A percentile compares a stretch with the other conserved stretches of the same genome.
Conservation (phyloP, 345 rosid genomes). For the Salix viminalis region DNA sequence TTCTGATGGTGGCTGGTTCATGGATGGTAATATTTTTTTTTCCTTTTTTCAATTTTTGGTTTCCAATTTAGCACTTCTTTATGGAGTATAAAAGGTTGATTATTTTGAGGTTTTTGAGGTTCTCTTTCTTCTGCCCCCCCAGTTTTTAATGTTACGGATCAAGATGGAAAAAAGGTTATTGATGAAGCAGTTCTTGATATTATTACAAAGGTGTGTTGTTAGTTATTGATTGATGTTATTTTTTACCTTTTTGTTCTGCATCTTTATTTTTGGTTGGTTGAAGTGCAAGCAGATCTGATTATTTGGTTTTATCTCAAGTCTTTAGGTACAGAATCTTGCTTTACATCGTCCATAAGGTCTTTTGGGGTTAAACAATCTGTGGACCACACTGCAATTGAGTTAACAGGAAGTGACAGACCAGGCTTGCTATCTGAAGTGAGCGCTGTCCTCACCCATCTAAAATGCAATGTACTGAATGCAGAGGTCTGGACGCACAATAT, state of each 20-base stretch:
- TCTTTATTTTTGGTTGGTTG: background rate
- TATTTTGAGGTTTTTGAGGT: constrained; percentile 1
- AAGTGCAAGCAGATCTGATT: constrained; percentile 9
- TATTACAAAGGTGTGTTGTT: constrained; percentile 58
- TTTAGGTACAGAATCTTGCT: constrained; percentile 76
- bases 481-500: constrained; percentile 96
- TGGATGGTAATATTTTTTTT: constrained; percentile 66
- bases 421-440: constrained; percentile 86
- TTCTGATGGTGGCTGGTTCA: constrained; percentile 97
- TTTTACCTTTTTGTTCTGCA: background rate
- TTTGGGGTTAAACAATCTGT: constrained; percentile 63
- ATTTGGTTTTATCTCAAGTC: constrained; percentile 40
- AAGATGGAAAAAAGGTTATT: constrained; percentile 77
- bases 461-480: constrained; percentile 76
- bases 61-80: background rate
- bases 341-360: constrained; percentile 59
- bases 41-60: background rate
- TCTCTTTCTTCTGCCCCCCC: constrained; percentile 6
- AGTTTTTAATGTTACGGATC: constrained; percentile 90
- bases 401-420: constrained; percentile 85
- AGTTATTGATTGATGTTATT: background rate
- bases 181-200: constrained; percentile 71
- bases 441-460: constrained; percentile 75
- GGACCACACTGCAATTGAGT: constrained; percentile 77
- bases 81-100: constrained; percentile 7